These are phyloP conservation scores for Pichia terricola DNA, from an alignment of 1,139 yeast species.

Conservation along the genomic window DNA sequence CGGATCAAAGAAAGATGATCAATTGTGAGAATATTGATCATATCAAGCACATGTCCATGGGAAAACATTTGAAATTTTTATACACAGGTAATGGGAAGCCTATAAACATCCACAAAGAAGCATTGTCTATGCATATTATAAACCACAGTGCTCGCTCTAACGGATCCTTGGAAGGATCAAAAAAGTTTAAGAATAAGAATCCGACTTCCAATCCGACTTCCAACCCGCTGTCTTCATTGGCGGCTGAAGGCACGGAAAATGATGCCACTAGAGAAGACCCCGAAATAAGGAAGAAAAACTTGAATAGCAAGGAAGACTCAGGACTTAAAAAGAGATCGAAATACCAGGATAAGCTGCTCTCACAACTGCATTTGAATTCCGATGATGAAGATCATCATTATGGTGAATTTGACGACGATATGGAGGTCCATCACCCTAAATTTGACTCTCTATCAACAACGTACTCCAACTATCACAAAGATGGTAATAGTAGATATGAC, in stretches of 20 bases:
- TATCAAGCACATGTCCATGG: constrained; percentile 19
- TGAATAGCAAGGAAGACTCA: too few species aligned
- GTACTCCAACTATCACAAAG: background rate
- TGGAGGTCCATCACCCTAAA: background rate
- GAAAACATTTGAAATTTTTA: constrained; percentile 22
- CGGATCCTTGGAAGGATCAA: too few species aligned
- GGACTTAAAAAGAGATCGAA: too few species aligned
- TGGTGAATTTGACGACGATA: background rate
- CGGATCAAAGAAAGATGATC: constrained; percentile 13
- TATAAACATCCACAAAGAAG: constrained; percentile 9
- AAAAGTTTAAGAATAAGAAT: too few species aligned
- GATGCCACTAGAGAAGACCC: too few species aligned
- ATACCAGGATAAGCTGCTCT: too few species aligned
- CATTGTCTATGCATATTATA: constrained; percentile 1
- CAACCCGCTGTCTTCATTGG: too few species aligned
- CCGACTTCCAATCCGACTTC: too few species aligned
- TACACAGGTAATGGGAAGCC: constrained; percentile 23
- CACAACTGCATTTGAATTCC: background rate
- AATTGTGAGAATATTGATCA: constrained; percentile 22
- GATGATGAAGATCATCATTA: background rate
- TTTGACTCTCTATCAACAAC: background rate
- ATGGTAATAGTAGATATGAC: background rate
- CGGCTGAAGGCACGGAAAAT: too few species aligned
- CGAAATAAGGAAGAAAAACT: too few species aligned
- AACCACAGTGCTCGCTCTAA: too few species aligned